Percentiles rank a stretch among this genome's conserved stretches.
Evolutionary conservation across 2,329 filamentous ascomycete species (phyloP).

Genomic region (Cladophialophora yegresii): DNA sequence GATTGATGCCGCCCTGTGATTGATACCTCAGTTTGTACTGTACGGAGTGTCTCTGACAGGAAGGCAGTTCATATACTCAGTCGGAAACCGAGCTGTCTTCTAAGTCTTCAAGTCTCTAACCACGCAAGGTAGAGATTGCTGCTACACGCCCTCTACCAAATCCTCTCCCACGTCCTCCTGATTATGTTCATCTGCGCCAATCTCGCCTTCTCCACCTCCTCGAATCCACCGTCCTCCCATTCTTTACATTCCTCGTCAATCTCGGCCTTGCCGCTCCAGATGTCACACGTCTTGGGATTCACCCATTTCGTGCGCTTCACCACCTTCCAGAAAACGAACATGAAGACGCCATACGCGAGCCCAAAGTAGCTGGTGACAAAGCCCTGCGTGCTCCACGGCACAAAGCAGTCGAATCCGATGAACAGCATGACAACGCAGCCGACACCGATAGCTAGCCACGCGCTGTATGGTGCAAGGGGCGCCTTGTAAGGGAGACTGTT

Average conservation of each 20-base stretch:
- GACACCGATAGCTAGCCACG: constrained; percentile 61
- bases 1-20: too few relatives aligned
- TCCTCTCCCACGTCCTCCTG: constrained; percentile 39
- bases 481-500: constrained; percentile 69
- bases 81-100: too few relatives aligned
- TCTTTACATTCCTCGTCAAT: constrained; percentile 42
- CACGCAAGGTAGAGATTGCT: background rate
- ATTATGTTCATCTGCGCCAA: constrained; percentile 40
- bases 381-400: constrained; percentile 47
- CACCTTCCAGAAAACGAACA: constrained; percentile 45
- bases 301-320: constrained; percentile 40
- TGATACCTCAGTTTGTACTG: too few relatives aligned
- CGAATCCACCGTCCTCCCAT: constrained; percentile 41
- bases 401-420: constrained; percentile 59
- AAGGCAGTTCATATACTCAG: too few relatives aligned
- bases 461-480: constrained; percentile 67
- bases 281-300: constrained; percentile 37
- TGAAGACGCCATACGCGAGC: constrained; percentile 46
- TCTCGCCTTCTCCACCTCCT: constrained; percentile 39
- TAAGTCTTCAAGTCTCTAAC: background rate
- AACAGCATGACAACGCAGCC: constrained; percentile 63
- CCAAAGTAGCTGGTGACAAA: constrained; percentile 58
- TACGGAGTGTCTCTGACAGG: too few relatives aligned
- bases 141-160: constrained; percentile 22
- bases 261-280: constrained; percentile 41